phyloP scores from a whole-genome alignment of 1,284 basidiomycete genomes.

The Melampsora americana region DNA sequence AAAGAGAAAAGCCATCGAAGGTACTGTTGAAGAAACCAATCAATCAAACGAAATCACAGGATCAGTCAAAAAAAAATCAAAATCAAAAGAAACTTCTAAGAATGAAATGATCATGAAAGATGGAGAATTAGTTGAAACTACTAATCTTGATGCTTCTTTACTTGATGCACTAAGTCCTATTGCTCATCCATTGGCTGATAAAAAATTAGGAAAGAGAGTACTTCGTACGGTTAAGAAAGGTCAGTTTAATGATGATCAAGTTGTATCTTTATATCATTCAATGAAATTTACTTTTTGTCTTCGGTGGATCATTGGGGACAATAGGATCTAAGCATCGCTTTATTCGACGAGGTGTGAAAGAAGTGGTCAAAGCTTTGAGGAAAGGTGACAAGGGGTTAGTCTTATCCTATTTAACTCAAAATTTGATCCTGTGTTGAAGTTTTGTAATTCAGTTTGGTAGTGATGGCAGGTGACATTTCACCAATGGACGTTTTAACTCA shows the following conservation, averaged over 20 bases:
- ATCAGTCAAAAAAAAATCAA: background rate
- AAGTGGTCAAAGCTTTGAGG: constrained; percentile 89
- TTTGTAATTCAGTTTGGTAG: constrained; percentile 60
- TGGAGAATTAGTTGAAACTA: background rate
- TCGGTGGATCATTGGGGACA: background rate
- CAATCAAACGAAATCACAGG: background rate
- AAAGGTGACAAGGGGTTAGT: constrained; percentile 90
- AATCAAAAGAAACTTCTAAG: background rate
- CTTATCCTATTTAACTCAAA: background rate
- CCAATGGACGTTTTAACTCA: constrained; percentile 98
- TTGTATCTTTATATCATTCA: background rate
- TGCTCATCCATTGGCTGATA: constrained; percentile 81
- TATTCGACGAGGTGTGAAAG: constrained; percentile 91
- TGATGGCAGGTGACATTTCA: constrained; percentile 94
- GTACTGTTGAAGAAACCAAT: background rate
- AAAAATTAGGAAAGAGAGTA: constrained; percentile 85
- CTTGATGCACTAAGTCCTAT: constrained; percentile 78
- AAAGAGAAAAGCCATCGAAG: background rate
- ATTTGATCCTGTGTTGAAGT: background rate
- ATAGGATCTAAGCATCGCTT: constrained; percentile 83
- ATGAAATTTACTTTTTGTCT: background rate
- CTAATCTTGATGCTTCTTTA: constrained; percentile 57
- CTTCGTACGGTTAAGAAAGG: constrained; percentile 90
- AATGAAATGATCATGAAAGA: constrained; percentile 1
- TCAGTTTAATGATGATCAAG: constrained; percentile 52